Base-by-base conservation (phyloP, 495 filamentous ascomycete species). In the Echria macrotheca region DNA sequence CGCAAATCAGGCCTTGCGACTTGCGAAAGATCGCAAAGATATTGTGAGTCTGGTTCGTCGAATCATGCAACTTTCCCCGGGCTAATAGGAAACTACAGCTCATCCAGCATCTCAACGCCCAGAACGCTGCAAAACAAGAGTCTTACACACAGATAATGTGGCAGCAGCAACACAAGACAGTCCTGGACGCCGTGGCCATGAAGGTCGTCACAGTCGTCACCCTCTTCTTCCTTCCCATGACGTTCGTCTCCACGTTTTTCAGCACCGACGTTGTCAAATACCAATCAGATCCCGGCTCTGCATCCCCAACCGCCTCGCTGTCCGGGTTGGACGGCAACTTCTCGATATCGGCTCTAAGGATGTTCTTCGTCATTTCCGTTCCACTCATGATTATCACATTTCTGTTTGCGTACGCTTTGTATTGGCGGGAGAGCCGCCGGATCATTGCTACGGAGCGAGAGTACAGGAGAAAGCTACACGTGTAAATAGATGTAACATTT, bases 201-300 rank as follows among this genome's bases (percentile, higher is more conserved):
- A 47, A 47, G 15, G 28, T 47, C 44, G 36, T 47, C 28, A 47
- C 44, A 4, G 44, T 47, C 26, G 21, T 47, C 44, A 47, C 44
- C 3, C 28, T 47, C 7, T 11, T 45, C 2, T 45, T 31, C 26
- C 42, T 45, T 5, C 26, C 44, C 29, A 35, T 35, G 17, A 47
- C 28, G n/a, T 35, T 35, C 23, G 18, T 33, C 15, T 35, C 28
- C n/a, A 47, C 44, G n/a, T 47, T 47, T 35, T 47, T 47, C 29
- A 36, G 44, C 44, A 47, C 44, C n/a, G 44, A 47, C 28, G 44
- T 47, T 3, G 44, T 47, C 44, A 47, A 47, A 23, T 47, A 47
- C 21, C 44, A 47, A 17, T 22, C 40, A 7, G 44, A 47, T 5
- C 4, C 28, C 28, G 44, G 23, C 11, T 2, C n/a, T 12, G 11